Base-by-base conservation (phyloP, 768 basidiomycete species). In the Tylopilus plumbeoviolaceoides region DNA sequence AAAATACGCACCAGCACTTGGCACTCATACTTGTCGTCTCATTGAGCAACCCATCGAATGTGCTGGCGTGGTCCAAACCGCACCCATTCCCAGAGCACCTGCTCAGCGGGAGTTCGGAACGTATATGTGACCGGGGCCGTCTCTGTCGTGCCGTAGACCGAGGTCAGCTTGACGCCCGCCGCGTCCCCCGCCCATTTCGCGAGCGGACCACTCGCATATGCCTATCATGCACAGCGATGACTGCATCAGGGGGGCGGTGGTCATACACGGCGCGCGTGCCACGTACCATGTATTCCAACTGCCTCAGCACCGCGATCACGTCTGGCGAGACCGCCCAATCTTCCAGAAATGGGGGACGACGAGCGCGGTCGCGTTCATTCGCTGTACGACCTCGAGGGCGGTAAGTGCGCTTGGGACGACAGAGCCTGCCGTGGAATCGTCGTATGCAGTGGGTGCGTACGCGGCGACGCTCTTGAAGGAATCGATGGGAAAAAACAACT, bases 111-210 rank as follows among this genome's bases (percentile, higher is more conserved):
- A 42, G 9, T 23, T 2, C 55, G 59, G 17, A 58, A 43, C 0
- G 57, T 23, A 27, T 51, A 20, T 0, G 64, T 62, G 10, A 69
- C 46, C 0, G 55, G 44, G 10, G 70, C 64, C 30, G 69, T 63
- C 51, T 78, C 76, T 0, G 73, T 78, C 17, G 50, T 59, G n/a
- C 77, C 75, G 44, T 77, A 77, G 0, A 68, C 40, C 1, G 63
- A 48, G 10, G 48, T 30, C 2, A 77, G 38, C 11, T 61, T 64
- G 7, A 77, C 71, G 0, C 77, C 74, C 0, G 68, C 59, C 5
- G 54, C 53, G 28, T 76, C 67, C 0, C 75, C 78, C 3, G 71
- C 58, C 50, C 66, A 69, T 4, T 62, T 54, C 2, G 75, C 57
- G 4, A 78, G 59, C 0, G 74, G 63, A 0, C 74, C 75, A 21